Conservation (phyloP, 1,284 basidiomycete genomes). For the Pyrrhoderma noxium region DNA sequence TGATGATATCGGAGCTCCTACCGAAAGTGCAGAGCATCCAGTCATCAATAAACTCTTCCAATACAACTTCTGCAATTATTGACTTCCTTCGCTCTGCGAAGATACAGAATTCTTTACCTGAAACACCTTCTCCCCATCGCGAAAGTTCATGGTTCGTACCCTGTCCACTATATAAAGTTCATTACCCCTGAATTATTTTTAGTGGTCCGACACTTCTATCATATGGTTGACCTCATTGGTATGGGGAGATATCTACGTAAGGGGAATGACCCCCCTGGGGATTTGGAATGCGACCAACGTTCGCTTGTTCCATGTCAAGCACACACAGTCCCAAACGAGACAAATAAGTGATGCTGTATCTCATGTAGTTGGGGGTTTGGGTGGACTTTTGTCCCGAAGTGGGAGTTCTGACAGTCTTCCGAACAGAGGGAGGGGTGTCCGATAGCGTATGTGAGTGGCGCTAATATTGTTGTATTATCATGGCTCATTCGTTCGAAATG, state of each 20-base stretch:
- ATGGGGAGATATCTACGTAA: constrained; percentile 93
- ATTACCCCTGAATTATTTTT: constrained; percentile 5
- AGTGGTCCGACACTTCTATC: constrained; percentile 87
- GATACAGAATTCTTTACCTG: constrained; percentile 64
- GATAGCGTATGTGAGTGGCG: constrained; percentile 1
- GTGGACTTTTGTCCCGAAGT: constrained; percentile 31
- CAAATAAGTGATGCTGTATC: constrained; percentile 71
- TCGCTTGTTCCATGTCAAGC: constrained; percentile 83
- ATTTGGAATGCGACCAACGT: constrained; percentile 86
- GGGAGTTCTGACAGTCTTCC: constrained; percentile 16
- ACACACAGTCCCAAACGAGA: constrained; percentile 58
- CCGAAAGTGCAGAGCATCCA: constrained; percentile 83
- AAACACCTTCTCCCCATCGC: constrained; percentile 55
- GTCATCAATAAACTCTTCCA: constrained; percentile 53
- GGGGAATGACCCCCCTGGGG: constrained; percentile 73
- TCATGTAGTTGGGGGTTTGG: constrained; percentile 60
- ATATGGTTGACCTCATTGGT: constrained; percentile 86
- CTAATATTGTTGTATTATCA: background rate
- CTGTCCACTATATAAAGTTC: constrained; percentile 1
- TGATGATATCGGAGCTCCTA: constrained; percentile 78
- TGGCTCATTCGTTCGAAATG: too few relatives aligned
- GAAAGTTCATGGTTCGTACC: constrained; percentile 58
- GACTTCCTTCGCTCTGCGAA: constrained; percentile 64
- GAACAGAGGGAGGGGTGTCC: constrained; percentile 6
- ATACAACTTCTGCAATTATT: constrained; percentile 55